Base-by-base conservation (phyloP, 139 green algal species). In the Micractinium conductrix region DNA sequence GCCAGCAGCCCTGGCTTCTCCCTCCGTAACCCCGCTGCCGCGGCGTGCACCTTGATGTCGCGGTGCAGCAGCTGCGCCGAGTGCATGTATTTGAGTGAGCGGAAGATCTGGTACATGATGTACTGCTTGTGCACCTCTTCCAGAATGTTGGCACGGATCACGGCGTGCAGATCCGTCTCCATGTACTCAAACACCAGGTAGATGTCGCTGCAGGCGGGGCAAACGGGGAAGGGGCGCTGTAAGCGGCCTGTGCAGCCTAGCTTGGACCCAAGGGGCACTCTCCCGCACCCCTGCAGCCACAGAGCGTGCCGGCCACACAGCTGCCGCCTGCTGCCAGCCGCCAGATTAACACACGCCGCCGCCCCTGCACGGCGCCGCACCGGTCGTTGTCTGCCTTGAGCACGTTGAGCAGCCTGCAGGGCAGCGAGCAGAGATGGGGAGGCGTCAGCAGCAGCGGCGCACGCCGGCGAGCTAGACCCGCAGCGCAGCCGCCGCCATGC, bases 91-190 rank as follows among this genome's bases (percentile, higher is more conserved):
- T 98, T 98, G 38, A 99, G 93, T 0, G 93, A 87, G 45, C 95
- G 95, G 87, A 99, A 96, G n/a, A 99, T 92, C 89, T 99, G 97
- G 88, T 99, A 99, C 96, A 99, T 99, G 76, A 98, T 98, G 90
- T 99, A 99, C 89, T 97, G 95, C 88, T 98, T 98, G 90, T 99
- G 97, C 30, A 97, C 92, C 19, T 99, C 96, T 87, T 98, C 95
- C 80, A 99, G 85, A 45, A 99, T 98, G 90, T 98, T 97, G 26
- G 96, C 96, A 2, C 96, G 91, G 73, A 99, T 98, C 42, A 98
- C 96, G 14, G 96, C 95, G 83, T 98, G 95, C 90, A 98, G 85
- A 81, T 98, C 96, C 33, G 96, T 98, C 89, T 98, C 96, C 96
- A 99, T 98, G 93, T 97, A 98, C 86, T 99, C 96, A 90, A 99